Base-by-base conservation (phyloP, 2,329 filamentous ascomycete species). In the Pseudopithomyces chartarum region DNA sequence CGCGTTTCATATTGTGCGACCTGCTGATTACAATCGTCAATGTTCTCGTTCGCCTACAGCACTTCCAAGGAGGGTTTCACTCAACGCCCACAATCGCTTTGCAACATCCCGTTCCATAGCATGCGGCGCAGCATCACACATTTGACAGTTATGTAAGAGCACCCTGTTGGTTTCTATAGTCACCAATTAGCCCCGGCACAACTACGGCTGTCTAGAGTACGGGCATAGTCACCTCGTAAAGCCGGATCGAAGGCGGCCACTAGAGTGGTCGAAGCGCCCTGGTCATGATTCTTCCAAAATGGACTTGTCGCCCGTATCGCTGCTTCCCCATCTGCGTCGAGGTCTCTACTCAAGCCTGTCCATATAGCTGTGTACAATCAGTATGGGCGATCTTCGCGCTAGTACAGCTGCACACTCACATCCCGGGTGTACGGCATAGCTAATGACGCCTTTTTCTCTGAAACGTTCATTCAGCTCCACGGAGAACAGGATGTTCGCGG, bases 241-340 rank as follows among this genome's bases (percentile, higher is more conserved):
- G 61, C 59, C 17, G 70, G 70, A 57, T 73, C 71, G n/a, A 73
- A 62, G 6, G 70, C 70, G 3, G 68, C 71, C 13, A 73, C 70
- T 19, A 73, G 15, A 3, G 62, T 65, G 4, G 70, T 73, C 7
- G 68, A 65, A 40, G 68, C 62, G 8, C 71, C 71, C 29, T 73
- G 70, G 57, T 73, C 70, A 36, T 60, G 69, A 23, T 66, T 73
- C 56, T 73, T 73, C 69, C 68, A 72, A n/a, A 73, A 72, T 0
- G 61, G 47, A 33, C 62, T 65, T 1, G 63, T 69, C 2, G 64
- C 64, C 10, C 62, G 59, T 32, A 73, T 68, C 7, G 65, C 62
- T 8, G 52, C 64, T 44, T 72, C 64, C 13, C 64, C 68, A 8
- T 72, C 68, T 22, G 64, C 38, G 44, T 69, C 67, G 2, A 73